Evolutionary conservation across 306 rosid genomes (phyloP).

Genomic region (Macrotyloma uniflorum): DNA sequence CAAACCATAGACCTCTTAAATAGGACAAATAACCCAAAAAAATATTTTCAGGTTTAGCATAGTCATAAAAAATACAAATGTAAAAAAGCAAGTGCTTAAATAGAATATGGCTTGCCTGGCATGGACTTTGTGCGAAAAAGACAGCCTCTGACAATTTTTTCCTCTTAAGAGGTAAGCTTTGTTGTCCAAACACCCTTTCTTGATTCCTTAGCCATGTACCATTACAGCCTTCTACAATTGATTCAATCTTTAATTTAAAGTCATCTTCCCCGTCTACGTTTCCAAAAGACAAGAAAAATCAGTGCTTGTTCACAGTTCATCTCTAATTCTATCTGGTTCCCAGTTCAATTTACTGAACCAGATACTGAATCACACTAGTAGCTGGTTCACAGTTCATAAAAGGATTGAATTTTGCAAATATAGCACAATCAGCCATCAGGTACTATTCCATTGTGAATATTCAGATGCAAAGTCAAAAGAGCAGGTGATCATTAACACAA

Average conservation of each 20-base stretch:
- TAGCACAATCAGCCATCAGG: neutral
- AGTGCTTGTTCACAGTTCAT: neutral
- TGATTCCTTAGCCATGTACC: slow-evolving; percentile 43
- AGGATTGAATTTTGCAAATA: neutral
- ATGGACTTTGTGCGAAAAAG: slow-evolving; percentile 46
- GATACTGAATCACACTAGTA: neutral
- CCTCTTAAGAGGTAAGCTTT: slow-evolving; percentile 48
- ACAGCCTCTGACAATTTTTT: slow-evolving; percentile 62
- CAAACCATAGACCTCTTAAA: neutral
- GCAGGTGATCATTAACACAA: neutral
- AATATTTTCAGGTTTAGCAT: neutral
- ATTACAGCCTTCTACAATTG: slow-evolving; percentile 71
- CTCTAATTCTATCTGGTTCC: neutral
- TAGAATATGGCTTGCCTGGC: slow-evolving; percentile 61
- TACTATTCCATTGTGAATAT: neutral
- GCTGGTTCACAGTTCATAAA: neutral
- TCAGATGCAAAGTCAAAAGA: neutral
- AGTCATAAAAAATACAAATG: slow-evolving; percentile 22
- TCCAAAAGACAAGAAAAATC: slow-evolving; percentile 34
- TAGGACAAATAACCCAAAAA: slow-evolving; percentile 23
- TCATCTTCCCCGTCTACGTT: slow-evolving; percentile 63
- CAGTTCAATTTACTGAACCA: neutral
- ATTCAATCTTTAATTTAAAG: slow-evolving; percentile 61
- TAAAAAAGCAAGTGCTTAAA: slow-evolving; percentile 20
- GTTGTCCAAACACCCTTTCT: slow-evolving; percentile 42